Percentiles rank a stretch among this genome's conserved stretches.
These are phyloP conservation scores for Xylariales sp. DNA, from an alignment of 2,329 filamentous ascomycete species.

Conservation along the genomic window DNA sequence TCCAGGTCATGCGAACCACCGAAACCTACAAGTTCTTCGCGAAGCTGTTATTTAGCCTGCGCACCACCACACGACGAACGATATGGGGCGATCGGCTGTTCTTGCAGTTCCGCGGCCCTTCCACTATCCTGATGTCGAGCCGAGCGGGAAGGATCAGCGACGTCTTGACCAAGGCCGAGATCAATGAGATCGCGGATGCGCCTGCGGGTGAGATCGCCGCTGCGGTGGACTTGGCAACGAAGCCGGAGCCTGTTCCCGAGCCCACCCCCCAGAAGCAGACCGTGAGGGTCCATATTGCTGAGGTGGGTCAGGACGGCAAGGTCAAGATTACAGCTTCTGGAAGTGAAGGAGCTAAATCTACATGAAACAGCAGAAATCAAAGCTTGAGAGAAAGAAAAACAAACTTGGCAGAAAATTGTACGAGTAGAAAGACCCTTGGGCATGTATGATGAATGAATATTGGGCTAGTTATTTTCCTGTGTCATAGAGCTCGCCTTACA, in stretches of 20 bases:
- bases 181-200: constrained; percentile 85
- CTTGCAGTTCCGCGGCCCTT: constrained; percentile 82
- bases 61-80: constrained; percentile 73
- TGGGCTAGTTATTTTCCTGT: constrained; percentile 17
- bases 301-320: constrained; percentile 57
- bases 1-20: constrained; percentile 67
- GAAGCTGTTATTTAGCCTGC: constrained; percentile 60
- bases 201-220: constrained; percentile 67
- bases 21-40: constrained; percentile 67
- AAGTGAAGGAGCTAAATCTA: constrained; percentile 9
- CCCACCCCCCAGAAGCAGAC: constrained; percentile 26
- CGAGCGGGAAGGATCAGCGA: constrained; percentile 77
- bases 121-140: constrained; percentile 82
- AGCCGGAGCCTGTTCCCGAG: constrained; percentile 27
- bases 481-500: neutral
- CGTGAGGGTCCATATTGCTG: constrained; percentile 50
- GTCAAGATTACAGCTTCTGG: constrained; percentile 57
- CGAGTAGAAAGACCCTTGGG: constrained; percentile 1
- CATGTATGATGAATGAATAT: constrained; percentile 18
- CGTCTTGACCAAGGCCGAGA: constrained; percentile 68
- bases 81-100: constrained; percentile 95
- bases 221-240: constrained; percentile 45
- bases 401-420: neutral
- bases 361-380: neutral
- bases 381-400: no score